Percentiles rank a stretch among this genome's conserved stretches.
These are phyloP conservation scores for Penicillium rolfsii DNA, from an alignment of 2,329 filamentous ascomycete species.

Conservation along the genomic window DNA sequence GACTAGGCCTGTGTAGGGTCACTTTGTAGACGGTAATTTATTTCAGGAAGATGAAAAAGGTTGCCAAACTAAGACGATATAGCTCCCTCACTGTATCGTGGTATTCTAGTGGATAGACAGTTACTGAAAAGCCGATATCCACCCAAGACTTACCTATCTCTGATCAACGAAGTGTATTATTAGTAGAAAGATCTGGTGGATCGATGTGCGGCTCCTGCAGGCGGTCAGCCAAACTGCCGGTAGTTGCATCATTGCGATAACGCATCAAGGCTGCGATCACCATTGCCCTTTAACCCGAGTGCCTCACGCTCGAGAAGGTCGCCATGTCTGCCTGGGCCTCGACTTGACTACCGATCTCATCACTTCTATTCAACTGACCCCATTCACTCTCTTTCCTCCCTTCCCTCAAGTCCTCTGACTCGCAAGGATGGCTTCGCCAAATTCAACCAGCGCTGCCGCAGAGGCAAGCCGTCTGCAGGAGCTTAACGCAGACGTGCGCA, in stretches of 20 bases:
- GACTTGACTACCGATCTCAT: neutral
- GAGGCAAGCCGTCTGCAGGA: conserved; percentile 65
- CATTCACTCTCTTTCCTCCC: conserved; percentile 7
- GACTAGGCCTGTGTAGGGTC: neutral
- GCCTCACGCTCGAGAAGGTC: conserved; percentile 1
- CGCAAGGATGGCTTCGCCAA: conserved; percentile 13
- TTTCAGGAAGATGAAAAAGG: neutral
- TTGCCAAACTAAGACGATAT: too few relatives aligned
- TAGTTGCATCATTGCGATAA: conserved; percentile 9
- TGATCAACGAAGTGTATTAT: neutral
- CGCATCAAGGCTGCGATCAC: neutral
- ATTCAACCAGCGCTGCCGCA: conserved; percentile 39
- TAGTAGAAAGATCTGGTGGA: neutral
- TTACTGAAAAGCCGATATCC: neutral
- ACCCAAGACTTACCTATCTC: neutral
- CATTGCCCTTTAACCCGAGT: neutral
- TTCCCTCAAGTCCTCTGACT: neutral
- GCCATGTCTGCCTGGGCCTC: conserved; percentile 4
- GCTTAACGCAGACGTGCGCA: conserved; percentile 70
- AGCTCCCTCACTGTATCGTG: neutral
- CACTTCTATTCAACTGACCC: neutral
- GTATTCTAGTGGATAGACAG: too few relatives aligned
- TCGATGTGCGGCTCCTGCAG: neutral
- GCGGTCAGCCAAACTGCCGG: conserved; percentile 22
- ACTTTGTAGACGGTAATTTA: neutral